These are phyloP conservation scores for Candida silvatica DNA, from an alignment of 805 yeast species.

Conservation along the genomic window DNA sequence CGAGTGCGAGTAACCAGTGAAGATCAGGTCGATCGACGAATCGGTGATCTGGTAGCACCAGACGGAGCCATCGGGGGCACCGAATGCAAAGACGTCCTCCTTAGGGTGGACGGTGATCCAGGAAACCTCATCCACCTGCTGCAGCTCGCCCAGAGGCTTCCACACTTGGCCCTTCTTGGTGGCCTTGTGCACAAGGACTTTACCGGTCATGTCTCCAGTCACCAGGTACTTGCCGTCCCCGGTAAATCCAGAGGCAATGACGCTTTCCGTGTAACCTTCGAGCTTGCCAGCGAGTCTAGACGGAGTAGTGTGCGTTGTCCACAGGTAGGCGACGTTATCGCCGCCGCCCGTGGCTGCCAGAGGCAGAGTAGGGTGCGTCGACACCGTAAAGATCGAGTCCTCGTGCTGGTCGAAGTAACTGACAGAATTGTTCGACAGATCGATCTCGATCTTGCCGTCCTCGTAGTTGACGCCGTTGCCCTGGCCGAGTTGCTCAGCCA, in stretches of 20 bases:
- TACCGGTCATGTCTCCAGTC: slow-evolving; percentile 95
- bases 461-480: slow-evolving; percentile 24
- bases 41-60: slow-evolving; percentile 71
- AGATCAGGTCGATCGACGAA: slow-evolving; percentile 55
- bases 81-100: slow-evolving; percentile 76
- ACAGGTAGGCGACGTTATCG: slow-evolving; percentile 78
- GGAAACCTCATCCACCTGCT: slow-evolving; percentile 84
- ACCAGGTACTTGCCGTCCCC: slow-evolving; percentile 71
- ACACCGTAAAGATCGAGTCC: slow-evolving; percentile 80
- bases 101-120: slow-evolving; percentile 80
- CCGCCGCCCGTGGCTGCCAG: slow-evolving; percentile 92
- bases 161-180: slow-evolving; percentile 77
- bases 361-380: slow-evolving; percentile 79
- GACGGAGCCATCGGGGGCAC: slow-evolving; percentile 87
- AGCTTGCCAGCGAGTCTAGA: slow-evolving; percentile 73
- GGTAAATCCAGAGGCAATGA: slow-evolving; percentile 77
- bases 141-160: slow-evolving; percentile 42
- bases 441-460: slow-evolving; percentile 61
- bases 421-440: slow-evolving; percentile 82
- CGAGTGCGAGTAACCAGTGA: slow-evolving; percentile 77
- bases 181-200: slow-evolving; percentile 63
- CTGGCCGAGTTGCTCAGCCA: slow-evolving; percentile 20
- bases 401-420: slow-evolving; percentile 83
- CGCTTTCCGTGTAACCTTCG: slow-evolving; percentile 80
- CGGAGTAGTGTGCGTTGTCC: slow-evolving; percentile 89